phyloP scores from a whole-genome alignment of 2,329 filamentous ascomycete species.

The Zymoseptoria brevis region DNA sequence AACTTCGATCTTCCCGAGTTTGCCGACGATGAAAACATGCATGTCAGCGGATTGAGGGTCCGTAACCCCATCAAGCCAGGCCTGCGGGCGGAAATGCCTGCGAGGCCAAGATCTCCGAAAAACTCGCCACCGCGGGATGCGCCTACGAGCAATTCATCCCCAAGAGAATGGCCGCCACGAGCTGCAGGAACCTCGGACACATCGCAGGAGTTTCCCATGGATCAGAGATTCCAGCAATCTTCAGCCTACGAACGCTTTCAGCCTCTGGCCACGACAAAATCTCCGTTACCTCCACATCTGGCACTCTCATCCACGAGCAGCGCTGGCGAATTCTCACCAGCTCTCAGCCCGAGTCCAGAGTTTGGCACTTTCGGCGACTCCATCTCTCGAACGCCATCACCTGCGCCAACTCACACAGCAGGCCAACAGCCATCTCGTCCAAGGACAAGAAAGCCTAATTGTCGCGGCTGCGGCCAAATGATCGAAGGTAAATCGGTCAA shows the following conservation, averaged over 20 bases:
- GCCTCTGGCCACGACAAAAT: background rate
- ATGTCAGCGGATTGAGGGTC: constrained; percentile 17
- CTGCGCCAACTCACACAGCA: constrained; percentile 12
- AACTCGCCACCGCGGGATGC: background rate
- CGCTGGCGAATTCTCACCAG: constrained; percentile 3
- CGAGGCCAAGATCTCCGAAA: background rate
- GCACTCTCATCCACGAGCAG: constrained; percentile 5
- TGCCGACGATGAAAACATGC: constrained; percentile 22
- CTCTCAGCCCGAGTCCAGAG: background rate
- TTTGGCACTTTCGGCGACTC: background rate
- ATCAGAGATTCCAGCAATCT: constrained; percentile 19
- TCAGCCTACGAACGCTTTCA: constrained; percentile 14
- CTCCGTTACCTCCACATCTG: background rate
- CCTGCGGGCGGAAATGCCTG: constrained; percentile 20
- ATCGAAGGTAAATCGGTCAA: constrained; percentile 91
- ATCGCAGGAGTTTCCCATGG: constrained; percentile 28
- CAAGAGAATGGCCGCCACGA: background rate
- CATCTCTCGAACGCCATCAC: constrained; percentile 8
- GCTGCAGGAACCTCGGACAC: background rate
- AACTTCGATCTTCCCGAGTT: constrained; percentile 6
- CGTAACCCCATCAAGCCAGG: constrained; percentile 20
- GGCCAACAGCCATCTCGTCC: constrained; percentile 18
- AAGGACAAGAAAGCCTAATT: constrained; percentile 56
- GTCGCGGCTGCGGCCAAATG: constrained; percentile 68
- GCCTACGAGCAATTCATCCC: background rate